phyloP scores from a whole-genome alignment of 1,284 basidiomycete genomes.

The Apiotrichum porosum region DNA sequence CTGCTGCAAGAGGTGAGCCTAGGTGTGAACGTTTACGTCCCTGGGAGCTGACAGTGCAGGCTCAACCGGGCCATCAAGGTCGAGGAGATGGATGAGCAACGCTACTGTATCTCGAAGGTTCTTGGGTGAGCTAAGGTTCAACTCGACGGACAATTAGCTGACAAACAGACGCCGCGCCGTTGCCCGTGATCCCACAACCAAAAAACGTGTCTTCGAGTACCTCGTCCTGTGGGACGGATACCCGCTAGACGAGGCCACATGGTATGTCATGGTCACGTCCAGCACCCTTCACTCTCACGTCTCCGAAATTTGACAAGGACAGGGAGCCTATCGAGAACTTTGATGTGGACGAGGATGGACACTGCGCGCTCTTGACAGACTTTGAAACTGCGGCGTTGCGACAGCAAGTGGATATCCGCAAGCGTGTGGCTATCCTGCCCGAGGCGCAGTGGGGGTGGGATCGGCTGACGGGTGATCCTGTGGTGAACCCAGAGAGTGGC shows the following conservation, averaged over 20 bases:
- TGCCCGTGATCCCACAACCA: neutral
- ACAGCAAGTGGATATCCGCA: neutral
- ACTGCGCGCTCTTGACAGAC: neutral
- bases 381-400: neutral
- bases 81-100: slow-evolving; percentile 3
- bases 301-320: too few relatives aligned
- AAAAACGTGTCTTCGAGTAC: slow-evolving; percentile 12
- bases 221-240: slow-evolving; percentile 22
- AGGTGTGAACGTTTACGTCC: too few relatives aligned
- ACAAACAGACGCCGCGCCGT: slow-evolving; percentile 2
- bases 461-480: too few relatives aligned
- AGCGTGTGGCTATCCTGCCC: neutral
- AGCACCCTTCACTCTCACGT: too few relatives aligned
- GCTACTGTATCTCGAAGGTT: slow-evolving; percentile 13
- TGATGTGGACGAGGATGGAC: neutral
- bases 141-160: too few relatives aligned
- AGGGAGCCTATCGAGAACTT: slow-evolving; percentile 10
- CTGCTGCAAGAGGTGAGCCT: slow-evolving; percentile 15
- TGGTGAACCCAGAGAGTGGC: too few relatives aligned
- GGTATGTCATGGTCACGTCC: too few relatives aligned
- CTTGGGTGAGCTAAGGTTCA: slow-evolving; percentile 2
- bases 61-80: slow-evolving; percentile 13
- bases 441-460: neutral
- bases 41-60: neutral
- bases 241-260: slow-evolving; percentile 14